Percentiles rank a stretch among this genome's conserved stretches.
phyloP scores from a whole-genome alignment of 2,329 filamentous ascomycete species.

The Paramyrothecium roridum region DNA sequence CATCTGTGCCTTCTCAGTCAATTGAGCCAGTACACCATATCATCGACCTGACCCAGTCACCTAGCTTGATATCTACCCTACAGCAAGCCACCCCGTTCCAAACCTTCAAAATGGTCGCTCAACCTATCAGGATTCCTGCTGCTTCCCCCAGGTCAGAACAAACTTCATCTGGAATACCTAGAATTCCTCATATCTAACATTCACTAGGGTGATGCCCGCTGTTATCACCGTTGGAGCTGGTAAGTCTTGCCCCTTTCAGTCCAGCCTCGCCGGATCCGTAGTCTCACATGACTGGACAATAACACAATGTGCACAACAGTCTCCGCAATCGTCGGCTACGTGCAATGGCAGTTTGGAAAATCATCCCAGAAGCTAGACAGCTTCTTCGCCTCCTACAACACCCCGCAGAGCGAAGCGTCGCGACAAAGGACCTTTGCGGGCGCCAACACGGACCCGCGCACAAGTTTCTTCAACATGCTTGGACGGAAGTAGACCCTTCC shows the following conservation, averaged over 20 bases:
- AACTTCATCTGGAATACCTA: too few relatives aligned
- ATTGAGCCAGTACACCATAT: too few relatives aligned
- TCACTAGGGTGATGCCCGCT: background rate
- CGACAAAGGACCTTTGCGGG: constrained; percentile 28
- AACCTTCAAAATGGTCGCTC: background rate
- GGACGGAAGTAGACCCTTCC: constrained; percentile 19
- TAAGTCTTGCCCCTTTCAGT: background rate
- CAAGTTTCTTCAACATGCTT: constrained; percentile 29
- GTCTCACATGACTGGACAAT: background rate
- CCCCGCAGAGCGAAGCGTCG: constrained; percentile 29
- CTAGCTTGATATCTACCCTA: background rate
- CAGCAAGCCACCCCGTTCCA: background rate
- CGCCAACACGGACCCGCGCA: constrained; percentile 27
- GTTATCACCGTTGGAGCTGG: background rate
- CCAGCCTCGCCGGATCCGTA: background rate
- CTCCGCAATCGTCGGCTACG: constrained; percentile 25
- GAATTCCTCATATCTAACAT: too few relatives aligned
- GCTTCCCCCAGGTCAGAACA: background rate
- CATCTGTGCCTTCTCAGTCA: too few relatives aligned
- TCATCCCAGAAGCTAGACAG: constrained; percentile 32
- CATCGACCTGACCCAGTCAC: too few relatives aligned
- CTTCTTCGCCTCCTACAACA: constrained; percentile 35
- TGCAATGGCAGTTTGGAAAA: constrained; percentile 25
- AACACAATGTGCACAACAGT: constrained; percentile 1
- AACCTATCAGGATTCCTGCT: background rate